These are phyloP conservation scores for Calonectria multiphialidica DNA, from an alignment of 2,329 filamentous ascomycete species.

Conservation along the genomic window DNA sequence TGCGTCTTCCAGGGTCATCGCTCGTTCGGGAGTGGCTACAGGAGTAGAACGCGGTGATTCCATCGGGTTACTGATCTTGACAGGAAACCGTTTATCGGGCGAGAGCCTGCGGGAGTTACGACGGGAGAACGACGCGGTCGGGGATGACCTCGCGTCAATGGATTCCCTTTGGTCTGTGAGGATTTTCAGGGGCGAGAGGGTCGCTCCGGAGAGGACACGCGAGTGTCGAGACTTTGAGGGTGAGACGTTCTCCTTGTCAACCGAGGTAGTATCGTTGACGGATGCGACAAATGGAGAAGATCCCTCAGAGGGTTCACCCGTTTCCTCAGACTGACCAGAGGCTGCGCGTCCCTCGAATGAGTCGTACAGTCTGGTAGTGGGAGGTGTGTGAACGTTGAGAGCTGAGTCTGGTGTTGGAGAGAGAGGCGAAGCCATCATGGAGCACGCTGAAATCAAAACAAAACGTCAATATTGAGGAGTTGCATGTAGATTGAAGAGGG, in stretches of 20 bases:
- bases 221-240: conserved; percentile 64
- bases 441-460: conserved; percentile 34
- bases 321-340: conserved; percentile 28
- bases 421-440: conserved; percentile 44
- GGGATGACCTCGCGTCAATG: conserved; percentile 34
- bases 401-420: conserved; percentile 39
- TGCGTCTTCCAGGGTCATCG: conserved; percentile 64
- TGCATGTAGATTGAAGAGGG: conserved; percentile 16
- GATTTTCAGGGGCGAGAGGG: conserved; percentile 70
- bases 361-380: conserved; percentile 36
- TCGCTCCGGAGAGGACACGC: conserved; percentile 67
- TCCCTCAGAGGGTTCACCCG: conserved; percentile 28
- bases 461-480: conserved; percentile 22
- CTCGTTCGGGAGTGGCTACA: conserved; percentile 47
- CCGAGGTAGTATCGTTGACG: conserved; percentile 46
- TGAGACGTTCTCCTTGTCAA: conserved; percentile 61
- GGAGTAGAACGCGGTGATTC: conserved; percentile 33
- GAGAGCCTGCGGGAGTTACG: conserved; percentile 62
- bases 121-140: conserved; percentile 46
- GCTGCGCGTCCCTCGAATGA: conserved; percentile 38
- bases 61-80: conserved; percentile 62
- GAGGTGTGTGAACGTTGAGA: conserved; percentile 43
- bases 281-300: conserved; percentile 45
- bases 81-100: conserved; percentile 71
- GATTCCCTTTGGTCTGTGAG: conserved; percentile 53